Base-by-base conservation (phyloP, 164 flowering plant species). In the Berberis thunbergii region DNA sequence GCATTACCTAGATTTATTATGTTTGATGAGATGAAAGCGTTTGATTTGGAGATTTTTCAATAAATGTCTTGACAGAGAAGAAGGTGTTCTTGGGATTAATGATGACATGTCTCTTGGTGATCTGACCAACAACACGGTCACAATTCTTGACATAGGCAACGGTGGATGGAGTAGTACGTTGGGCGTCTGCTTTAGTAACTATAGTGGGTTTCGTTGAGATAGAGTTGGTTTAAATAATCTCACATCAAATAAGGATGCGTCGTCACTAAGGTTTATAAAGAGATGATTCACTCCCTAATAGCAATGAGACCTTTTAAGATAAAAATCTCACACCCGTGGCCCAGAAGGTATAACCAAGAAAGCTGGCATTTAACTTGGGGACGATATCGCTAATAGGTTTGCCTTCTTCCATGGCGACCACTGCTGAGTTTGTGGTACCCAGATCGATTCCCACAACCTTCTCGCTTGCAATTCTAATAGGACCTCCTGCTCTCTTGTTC, bases 111-210 rank as follows among this genome's bases (percentile, higher is more conserved):
- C 97, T 73, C 82, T 93, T 93, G 39, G 96, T 96, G 70, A 92
- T 89, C 83, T 92, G 98, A 1, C 98, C 96, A 1, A 90, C 98
- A 8, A 92, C 72, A 64, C 90, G 67, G 49, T 90, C 97, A 0
- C 97, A 95, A 53, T 63, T 79, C 79, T 89, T 93, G 1, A 96
- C 86, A 69, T 89, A 93, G 2, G 98, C 98, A 38, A 93, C 98
- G 41, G 89, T 97, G 0, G 98, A 89, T 11, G 98, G 98, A 45
- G 98, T 92, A 55, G 98, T 92, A 26, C 98, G 67, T 67, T 84
- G 88, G 1, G 86, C 88, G 59, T 84, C 88, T 2, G 82, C 80
- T 52, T 84, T 84, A 1, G 84, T 79, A 1, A 90, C 82, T 2
- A 90, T 90, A 2, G 90, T 86, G 4, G 97, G 97, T 74, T 90